These are phyloP conservation scores for Ganoderma lingzhi DNA, from an alignment of 1,284 basidiomycete species.

Conservation along the genomic window DNA sequence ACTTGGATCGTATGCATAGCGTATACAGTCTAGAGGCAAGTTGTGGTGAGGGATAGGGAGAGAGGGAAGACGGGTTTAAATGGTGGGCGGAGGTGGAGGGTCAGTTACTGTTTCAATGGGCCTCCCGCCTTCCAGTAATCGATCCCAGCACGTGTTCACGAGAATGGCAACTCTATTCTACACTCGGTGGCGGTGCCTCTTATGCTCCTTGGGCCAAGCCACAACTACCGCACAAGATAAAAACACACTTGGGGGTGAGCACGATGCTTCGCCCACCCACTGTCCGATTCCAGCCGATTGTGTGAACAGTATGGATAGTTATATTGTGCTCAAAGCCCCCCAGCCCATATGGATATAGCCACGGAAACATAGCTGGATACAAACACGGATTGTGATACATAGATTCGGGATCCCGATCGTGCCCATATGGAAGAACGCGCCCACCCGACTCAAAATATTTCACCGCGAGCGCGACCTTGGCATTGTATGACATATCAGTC, in stretches of 20 bases:
- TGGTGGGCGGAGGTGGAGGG: slow-evolving; percentile 10
- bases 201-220: background rate
- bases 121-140: slow-evolving; percentile 28
- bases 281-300: too few relatives aligned
- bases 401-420: too few relatives aligned
- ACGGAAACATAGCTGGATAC: too few relatives aligned
- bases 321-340: too few relatives aligned
- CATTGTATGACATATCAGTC: too few relatives aligned
- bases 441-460: too few relatives aligned
- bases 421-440: too few relatives aligned
- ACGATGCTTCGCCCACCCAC: background rate
- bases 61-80: slow-evolving; percentile 16
- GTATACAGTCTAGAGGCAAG: slow-evolving; percentile 12
- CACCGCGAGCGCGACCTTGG: too few relatives aligned
- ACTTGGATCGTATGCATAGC: slow-evolving; percentile 80
- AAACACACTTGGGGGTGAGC: background rate
- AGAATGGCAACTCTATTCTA: slow-evolving; percentile 20
- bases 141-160: slow-evolving; percentile 35
- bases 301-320: too few relatives aligned
- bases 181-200: slow-evolving; percentile 19
- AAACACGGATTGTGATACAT: too few relatives aligned
- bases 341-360: too few relatives aligned
- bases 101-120: slow-evolving; percentile 24
- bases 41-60: slow-evolving; percentile 18
- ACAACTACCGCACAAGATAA: background rate